Evolutionary conservation across 1,284 basidiomycete genomes (phyloP).

Genomic region (Malassezia equina): DNA sequence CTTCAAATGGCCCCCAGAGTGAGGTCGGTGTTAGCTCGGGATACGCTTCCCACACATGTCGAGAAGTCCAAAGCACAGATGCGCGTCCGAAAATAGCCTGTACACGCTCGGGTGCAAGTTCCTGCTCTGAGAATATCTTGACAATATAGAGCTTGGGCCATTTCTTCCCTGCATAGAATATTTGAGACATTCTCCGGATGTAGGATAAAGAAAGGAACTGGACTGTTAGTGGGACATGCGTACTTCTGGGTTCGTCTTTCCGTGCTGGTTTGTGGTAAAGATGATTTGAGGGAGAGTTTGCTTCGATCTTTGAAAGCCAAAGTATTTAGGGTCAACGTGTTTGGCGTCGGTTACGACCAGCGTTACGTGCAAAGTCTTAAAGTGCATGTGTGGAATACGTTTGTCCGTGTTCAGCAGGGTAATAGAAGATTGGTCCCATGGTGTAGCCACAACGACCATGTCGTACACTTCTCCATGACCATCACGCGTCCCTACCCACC

Average conservation of each 20-base stretch:
- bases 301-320: constrained; percentile 53
- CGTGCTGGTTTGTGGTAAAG: constrained; percentile 53
- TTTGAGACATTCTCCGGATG: constrained; percentile 55
- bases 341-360: constrained; percentile 67
- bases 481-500: constrained; percentile 36
- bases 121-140: constrained; percentile 64
- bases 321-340: constrained; percentile 61
- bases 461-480: constrained; percentile 38
- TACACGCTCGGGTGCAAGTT: constrained; percentile 62
- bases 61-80: constrained; percentile 59
- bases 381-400: constrained; percentile 60
- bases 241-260: background rate
- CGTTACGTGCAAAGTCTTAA: constrained; percentile 78
- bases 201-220: constrained; percentile 86
- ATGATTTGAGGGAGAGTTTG: constrained; percentile 58
- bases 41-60: constrained; percentile 62
- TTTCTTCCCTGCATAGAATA: constrained; percentile 17
- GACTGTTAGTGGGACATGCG: constrained; percentile 36
- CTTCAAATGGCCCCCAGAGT: constrained; percentile 47
- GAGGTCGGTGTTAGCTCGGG: constrained; percentile 58
- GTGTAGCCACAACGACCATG: constrained; percentile 39
- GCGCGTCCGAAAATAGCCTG: constrained; percentile 27
- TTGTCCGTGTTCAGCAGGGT: constrained; percentile 43
- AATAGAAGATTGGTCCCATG: constrained; percentile 39
- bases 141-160: constrained; percentile 32